phyloP scores from a whole-genome alignment of 2,329 filamentous ascomycete genomes.

The Venturia asperata region DNA sequence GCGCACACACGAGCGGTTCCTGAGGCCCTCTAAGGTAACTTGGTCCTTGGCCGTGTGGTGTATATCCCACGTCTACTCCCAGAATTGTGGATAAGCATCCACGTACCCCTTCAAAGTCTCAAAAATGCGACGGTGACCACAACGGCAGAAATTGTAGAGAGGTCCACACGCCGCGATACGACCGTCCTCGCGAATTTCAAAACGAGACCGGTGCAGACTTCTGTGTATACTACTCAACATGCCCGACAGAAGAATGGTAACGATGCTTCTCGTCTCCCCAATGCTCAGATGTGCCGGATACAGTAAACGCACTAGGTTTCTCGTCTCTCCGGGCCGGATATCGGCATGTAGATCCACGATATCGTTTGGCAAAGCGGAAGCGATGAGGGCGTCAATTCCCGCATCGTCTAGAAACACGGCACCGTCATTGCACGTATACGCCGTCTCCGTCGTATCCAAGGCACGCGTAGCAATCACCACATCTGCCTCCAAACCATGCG shows the following conservation, averaged over 20 bases:
- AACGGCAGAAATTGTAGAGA: constrained; percentile 17
- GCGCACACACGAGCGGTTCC: constrained; percentile 11
- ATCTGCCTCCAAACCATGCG: constrained; percentile 7
- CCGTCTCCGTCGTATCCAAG: constrained; percentile 16
- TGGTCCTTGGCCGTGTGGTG: constrained; percentile 15
- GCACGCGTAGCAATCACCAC: constrained; percentile 14
- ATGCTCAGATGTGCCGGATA: constrained; percentile 12
- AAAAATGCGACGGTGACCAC: constrained; percentile 16
- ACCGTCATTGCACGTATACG: constrained; percentile 18
- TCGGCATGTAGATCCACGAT: constrained; percentile 17
- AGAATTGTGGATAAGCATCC: constrained; percentile 14
- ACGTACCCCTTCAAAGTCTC: constrained; percentile 14
- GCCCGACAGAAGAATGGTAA: no score
- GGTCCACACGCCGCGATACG: constrained; percentile 13
- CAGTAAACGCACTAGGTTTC: constrained; percentile 15
- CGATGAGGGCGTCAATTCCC: constrained; percentile 17
- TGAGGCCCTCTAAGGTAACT: constrained; percentile 13
- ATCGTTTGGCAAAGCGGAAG: constrained; percentile 17
- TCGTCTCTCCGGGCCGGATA: constrained; percentile 15
- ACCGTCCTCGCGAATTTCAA: no score
- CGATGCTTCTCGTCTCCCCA: background rate
- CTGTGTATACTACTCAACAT: no score
- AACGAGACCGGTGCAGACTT: no score
- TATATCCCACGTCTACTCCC: constrained; percentile 17
- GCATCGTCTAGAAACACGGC: constrained; percentile 14